These are phyloP conservation scores for Penicillium sp. DNA, from an alignment of 2,329 filamentous ascomycete species.

Conservation along the genomic window DNA sequence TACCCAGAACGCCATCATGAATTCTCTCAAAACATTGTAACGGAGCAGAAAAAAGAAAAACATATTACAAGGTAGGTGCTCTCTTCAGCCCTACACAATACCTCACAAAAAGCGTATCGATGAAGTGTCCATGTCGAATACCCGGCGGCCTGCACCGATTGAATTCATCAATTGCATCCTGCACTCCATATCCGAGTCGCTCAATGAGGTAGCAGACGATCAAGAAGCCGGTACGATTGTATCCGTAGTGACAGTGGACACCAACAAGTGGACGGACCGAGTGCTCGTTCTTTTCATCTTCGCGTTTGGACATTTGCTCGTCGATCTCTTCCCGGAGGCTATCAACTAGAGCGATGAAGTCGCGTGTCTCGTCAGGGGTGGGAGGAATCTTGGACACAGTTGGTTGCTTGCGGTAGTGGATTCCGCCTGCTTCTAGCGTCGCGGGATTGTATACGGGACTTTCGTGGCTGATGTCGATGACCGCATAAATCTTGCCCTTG, in stretches of 20 bases:
- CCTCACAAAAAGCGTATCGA: conserved; percentile 79
- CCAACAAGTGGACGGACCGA: conserved; percentile 63
- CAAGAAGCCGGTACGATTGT: conserved; percentile 92
- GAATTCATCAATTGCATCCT: conserved; percentile 81
- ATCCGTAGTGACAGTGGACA: conserved; percentile 95
- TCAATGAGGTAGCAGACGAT: conserved; percentile 91
- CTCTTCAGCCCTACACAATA: conserved; percentile 64
- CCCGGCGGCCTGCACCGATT: conserved; percentile 73
- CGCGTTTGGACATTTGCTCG: conserved; percentile 48
- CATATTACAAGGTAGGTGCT: conserved; percentile 42
- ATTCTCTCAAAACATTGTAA: not conserved
- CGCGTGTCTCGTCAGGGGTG: conserved; percentile 61
- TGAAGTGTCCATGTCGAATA: conserved; percentile 87
- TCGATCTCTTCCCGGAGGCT: conserved; percentile 62
- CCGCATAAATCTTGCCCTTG: conserved; percentile 69
- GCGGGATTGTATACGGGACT: conserved; percentile 84
- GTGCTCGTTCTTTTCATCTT: conserved; percentile 28
- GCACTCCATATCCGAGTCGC: conserved; percentile 69
- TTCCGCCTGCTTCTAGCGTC: conserved; percentile 67
- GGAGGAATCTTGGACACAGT: conserved; percentile 93
- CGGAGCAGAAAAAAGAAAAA: not conserved
- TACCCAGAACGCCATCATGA: conserved; percentile 8
- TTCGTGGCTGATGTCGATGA: conserved; percentile 91
- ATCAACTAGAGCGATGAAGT: conserved; percentile 65
- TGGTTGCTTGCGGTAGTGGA: conserved; percentile 82